A percentile compares a stretch with the other conserved stretches of the same genome.
phyloP scores from a whole-genome alignment of 2,329 filamentous ascomycete species.

The Beauveria caledonica region DNA sequence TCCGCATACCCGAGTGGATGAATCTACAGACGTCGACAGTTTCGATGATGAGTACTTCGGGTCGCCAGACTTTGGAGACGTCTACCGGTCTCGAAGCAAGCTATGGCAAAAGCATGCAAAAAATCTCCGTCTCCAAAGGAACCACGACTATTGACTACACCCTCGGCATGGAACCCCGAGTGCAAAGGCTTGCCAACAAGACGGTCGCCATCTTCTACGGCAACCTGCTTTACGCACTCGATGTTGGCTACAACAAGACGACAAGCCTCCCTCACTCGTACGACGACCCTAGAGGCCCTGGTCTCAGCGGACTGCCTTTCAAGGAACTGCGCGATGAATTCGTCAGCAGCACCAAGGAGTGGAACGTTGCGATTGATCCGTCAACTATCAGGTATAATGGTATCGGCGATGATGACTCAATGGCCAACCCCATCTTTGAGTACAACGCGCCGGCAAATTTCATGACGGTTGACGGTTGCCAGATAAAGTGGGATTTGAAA shows the following conservation, averaged over 20 bases:
- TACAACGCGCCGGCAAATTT: constrained; percentile 24
- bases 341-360: constrained; percentile 24
- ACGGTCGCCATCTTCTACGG: constrained; percentile 36
- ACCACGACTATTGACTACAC: constrained; percentile 15
- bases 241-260: constrained; percentile 24
- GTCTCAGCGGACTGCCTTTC: constrained; percentile 16
- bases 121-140: constrained; percentile 15
- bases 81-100: neutral
- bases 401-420: constrained; percentile 16
- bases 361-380: constrained; percentile 22
- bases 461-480: constrained; percentile 29
- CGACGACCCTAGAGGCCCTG: constrained; percentile 13
- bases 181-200: constrained; percentile 21
- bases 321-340: constrained; percentile 23
- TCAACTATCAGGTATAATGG: constrained; percentile 19
- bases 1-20: constrained; percentile 23
- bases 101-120: constrained; percentile 17
- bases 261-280: constrained; percentile 18
- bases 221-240: constrained; percentile 34
- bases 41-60: constrained; percentile 13
- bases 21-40: constrained; percentile 5
- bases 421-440: constrained; percentile 22
- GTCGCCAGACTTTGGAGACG: neutral
- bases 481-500: constrained; percentile 27
- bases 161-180: constrained; percentile 15